These are phyloP conservation scores for Russula sp. DNA, from an alignment of 768 basidiomycete species.

Conservation along the genomic window DNA sequence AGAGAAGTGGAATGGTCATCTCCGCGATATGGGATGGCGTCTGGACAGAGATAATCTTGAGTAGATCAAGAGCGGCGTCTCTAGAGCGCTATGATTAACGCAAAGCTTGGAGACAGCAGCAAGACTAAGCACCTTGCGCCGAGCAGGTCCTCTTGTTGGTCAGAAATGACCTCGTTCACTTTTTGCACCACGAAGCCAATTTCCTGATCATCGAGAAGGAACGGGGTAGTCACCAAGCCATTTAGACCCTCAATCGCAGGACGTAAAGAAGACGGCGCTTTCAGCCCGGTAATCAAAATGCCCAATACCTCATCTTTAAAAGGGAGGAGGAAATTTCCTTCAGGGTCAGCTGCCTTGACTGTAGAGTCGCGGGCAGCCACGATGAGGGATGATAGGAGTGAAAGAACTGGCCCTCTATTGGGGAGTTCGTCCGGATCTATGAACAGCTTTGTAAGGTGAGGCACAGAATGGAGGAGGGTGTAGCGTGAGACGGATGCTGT, in stretches of 20 bases:
- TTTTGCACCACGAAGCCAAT: conserved; percentile 72
- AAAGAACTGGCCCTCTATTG: conserved; percentile 58
- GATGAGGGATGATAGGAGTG: conserved; percentile 60
- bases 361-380: conserved; percentile 43
- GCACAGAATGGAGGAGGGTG: conserved; percentile 59
- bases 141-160: conserved; percentile 31
- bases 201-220: conserved; percentile 64
- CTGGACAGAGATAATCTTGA: conserved; percentile 53
- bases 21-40: conserved; percentile 59
- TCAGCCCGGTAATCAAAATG: conserved; percentile 51
- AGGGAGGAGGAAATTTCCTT: conserved; percentile 34
- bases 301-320: conserved; percentile 77
- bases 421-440: conserved; percentile 60
- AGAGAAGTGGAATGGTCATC: conserved; percentile 75
- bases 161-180: conserved; percentile 59
- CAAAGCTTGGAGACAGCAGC: not conserved
- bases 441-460: conserved; percentile 73
- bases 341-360: conserved; percentile 12
- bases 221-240: conserved; percentile 54
- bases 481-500: conserved; percentile 63
- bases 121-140: conserved; percentile 40
- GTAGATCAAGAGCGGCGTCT: conserved; percentile 49
- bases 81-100: conserved; percentile 31
- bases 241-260: conserved; percentile 61
- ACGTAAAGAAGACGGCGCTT: conserved; percentile 40